A percentile compares a stretch with the other conserved stretches of the same genome.
Evolutionary conservation across 306 rosid genomes (phyloP).

Genomic region (Biancaea sappan): DNA sequence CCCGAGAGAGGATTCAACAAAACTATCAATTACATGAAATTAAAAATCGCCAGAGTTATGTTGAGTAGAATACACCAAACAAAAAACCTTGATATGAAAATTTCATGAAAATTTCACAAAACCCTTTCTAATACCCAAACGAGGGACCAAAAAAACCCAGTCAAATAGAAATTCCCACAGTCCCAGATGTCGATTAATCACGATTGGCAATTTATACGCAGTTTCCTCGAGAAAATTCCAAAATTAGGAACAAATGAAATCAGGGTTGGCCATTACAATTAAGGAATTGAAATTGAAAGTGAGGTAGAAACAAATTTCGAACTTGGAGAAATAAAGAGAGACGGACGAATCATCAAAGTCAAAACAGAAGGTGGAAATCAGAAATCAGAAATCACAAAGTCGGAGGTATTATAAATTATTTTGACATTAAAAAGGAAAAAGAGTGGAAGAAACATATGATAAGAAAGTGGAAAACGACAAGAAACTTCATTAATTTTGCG

Average conservation of each 20-base stretch:
- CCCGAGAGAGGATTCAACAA: background rate
- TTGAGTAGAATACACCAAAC: background rate
- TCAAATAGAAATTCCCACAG: background rate
- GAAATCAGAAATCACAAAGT: background rate
- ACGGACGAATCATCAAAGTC: constrained; percentile 35
- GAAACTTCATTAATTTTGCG: background rate
- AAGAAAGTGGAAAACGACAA: background rate
- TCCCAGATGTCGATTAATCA: constrained; percentile 4
- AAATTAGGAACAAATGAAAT: background rate
- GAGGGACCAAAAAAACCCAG: background rate
- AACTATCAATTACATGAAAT: background rate
- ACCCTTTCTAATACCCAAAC: background rate
- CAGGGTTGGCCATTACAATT: constrained; percentile 4
- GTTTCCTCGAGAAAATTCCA: background rate
- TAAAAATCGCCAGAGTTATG: background rate
- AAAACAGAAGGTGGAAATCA: background rate
- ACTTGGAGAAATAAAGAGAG: constrained; percentile 32
- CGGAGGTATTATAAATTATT: background rate
- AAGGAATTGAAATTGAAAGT: background rate
- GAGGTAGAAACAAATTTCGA: background rate
- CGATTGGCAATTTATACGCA: background rate
- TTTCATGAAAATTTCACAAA: constrained; percentile 5
- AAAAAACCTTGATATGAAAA: background rate
- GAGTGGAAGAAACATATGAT: background rate
- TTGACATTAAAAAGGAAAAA: background rate